Conservation (phyloP, 2,329 filamentous ascomycete species). For the Aspergillus bombycis region DNA sequence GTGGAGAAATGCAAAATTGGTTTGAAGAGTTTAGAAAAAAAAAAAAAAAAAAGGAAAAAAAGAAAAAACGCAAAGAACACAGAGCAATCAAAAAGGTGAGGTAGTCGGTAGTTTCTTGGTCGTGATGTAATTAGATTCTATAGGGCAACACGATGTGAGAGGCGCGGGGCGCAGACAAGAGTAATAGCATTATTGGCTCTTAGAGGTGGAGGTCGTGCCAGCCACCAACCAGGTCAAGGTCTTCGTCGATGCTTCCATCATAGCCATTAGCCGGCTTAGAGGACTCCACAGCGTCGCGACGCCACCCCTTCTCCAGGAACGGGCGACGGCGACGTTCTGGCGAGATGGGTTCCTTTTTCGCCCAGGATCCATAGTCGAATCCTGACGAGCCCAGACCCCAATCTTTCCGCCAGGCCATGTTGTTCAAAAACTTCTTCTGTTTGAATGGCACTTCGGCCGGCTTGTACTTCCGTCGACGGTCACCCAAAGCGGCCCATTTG, state of each 20-base stretch:
- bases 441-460: conserved; percentile 57
- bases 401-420: conserved; percentile 47
- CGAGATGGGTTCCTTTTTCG: conserved; percentile 34
- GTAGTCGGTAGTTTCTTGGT: conserved; percentile 6
- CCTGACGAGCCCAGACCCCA: conserved; percentile 43
- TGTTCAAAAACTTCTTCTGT: conserved; percentile 48
- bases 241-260: conserved; percentile 64
- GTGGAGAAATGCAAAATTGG: conserved; percentile 12
- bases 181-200: conserved; percentile 10
- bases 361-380: conserved; percentile 38
- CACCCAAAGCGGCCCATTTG: conserved; percentile 88
- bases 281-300: conserved; percentile 39
- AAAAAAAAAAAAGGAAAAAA: not conserved
- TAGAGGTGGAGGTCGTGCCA: conserved; percentile 74
- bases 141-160: conserved; percentile 23
- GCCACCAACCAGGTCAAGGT: conserved; percentile 93
- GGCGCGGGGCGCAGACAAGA: conserved; percentile 15
- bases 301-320: conserved; percentile 52
- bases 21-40: not conserved
- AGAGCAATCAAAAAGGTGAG: conserved; percentile 5
- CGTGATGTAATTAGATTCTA: conserved; percentile 16
- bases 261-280: conserved; percentile 40
- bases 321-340: conserved; percentile 41
- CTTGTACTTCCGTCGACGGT: conserved; percentile 73
- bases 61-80: conserved; percentile 1